These are phyloP conservation scores for Canna indica DNA, from an alignment of 176 grass and related monocot genomes.

Conservation along the genomic window DNA sequence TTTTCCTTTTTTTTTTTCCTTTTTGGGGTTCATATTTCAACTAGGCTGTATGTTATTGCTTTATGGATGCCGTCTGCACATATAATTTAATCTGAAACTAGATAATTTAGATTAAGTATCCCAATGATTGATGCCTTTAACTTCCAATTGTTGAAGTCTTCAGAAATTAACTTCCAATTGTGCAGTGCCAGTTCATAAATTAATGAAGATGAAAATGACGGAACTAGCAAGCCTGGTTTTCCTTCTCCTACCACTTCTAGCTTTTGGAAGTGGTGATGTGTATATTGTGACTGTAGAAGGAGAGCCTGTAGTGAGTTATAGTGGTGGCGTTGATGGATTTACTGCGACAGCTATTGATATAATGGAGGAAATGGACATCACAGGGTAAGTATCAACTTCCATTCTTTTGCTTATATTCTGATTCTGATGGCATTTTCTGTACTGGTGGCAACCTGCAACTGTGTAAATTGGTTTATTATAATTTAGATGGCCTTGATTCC, in stretches of 20 bases:
- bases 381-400: conserved; percentile 32
- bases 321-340: conserved; percentile 61
- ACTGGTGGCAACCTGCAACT: neutral
- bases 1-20: too few relatives aligned
- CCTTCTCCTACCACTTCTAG: conserved; percentile 34
- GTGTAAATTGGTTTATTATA: neutral
- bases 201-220: conserved; percentile 41
- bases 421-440: neutral
- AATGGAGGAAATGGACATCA: conserved; percentile 69
- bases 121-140: neutral
- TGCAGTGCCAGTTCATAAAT: neutral
- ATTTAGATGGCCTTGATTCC: neutral
- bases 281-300: conserved; percentile 88
- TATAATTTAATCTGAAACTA: neutral
- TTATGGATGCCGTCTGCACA: neutral
- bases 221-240: conserved; percentile 35
- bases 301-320: conserved; percentile 78
- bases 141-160: conserved; percentile 24
- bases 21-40: neutral
- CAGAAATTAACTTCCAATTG: neutral
- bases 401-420: neutral
- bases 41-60: neutral
- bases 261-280: conserved; percentile 59
- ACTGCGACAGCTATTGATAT: conserved; percentile 50
- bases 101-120: too few relatives aligned